Percentiles rank a stretch among this genome's conserved stretches.
phyloP scores from a whole-genome alignment of 306 rosid species.

The Vicia villosa region DNA sequence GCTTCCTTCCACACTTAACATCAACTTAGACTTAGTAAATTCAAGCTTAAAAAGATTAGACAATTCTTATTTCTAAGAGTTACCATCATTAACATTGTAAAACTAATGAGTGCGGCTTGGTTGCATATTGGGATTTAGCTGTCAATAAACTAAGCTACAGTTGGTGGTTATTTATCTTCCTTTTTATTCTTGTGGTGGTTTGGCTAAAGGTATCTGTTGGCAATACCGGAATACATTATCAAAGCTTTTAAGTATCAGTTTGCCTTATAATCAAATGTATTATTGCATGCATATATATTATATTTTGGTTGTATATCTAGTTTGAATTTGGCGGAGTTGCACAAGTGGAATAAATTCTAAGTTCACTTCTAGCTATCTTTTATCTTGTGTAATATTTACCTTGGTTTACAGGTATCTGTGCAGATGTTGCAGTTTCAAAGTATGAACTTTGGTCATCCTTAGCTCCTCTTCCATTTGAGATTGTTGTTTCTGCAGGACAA shows the following conservation, averaged over 20 bases:
- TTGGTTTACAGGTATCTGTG: slow-evolving; percentile 74
- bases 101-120: background rate
- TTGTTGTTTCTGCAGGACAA: slow-evolving; percentile 96
- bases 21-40: background rate
- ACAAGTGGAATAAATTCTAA: slow-evolving; percentile 12
- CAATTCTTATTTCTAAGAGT: background rate
- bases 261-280: slow-evolving; percentile 10
- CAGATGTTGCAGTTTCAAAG: slow-evolving; percentile 87
- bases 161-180: slow-evolving; percentile 19
- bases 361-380: slow-evolving; percentile 25
- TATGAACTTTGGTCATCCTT: slow-evolving; percentile 94
- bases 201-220: slow-evolving; percentile 25
- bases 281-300: slow-evolving; percentile 11
- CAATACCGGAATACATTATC: slow-evolving; percentile 15
- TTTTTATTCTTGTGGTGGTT: slow-evolving; percentile 24
- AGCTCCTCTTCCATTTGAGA: slow-evolving; percentile 99
- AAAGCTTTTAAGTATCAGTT: slow-evolving; percentile 32
- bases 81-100: background rate
- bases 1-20: background rate
- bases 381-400: slow-evolving; percentile 39
- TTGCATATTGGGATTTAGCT: slow-evolving; percentile 1
- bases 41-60: background rate
- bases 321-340: slow-evolving; percentile 34
- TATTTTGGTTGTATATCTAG: slow-evolving; percentile 30
- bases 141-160: slow-evolving; percentile 24